Evolutionary conservation across 768 basidiomycete species (phyloP).

Genomic region (Amyloporia xantha): DNA sequence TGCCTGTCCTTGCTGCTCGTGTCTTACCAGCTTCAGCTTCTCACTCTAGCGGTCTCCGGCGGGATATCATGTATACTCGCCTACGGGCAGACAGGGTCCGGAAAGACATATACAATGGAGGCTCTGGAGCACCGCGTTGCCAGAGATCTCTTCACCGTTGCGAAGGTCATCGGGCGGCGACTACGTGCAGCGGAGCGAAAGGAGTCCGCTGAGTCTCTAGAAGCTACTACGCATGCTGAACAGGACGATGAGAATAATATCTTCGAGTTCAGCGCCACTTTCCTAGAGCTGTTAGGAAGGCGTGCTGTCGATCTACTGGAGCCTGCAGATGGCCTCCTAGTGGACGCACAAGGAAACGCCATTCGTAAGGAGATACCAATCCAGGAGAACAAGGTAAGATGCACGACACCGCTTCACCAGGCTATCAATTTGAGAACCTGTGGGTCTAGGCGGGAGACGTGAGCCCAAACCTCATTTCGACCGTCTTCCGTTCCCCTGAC

Average conservation of each 20-base stretch:
- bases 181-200: slow-evolving; percentile 11
- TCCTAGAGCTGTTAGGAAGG: slow-evolving; percentile 30
- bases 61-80: slow-evolving; percentile 28
- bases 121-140: slow-evolving; percentile 28
- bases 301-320: slow-evolving; percentile 18
- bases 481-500: slow-evolving; percentile 21
- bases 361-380: slow-evolving; percentile 24
- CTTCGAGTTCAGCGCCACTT: slow-evolving; percentile 28
- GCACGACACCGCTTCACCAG: too few relatives aligned
- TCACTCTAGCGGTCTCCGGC: slow-evolving; percentile 24
- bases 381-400: slow-evolving; percentile 27
- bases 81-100: slow-evolving; percentile 24
- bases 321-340: slow-evolving; percentile 20
- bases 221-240: not conserved
- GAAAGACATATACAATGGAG: slow-evolving; percentile 31
- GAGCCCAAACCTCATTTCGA: slow-evolving; percentile 22
- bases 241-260: slow-evolving; percentile 13
- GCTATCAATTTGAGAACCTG: too few relatives aligned
- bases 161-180: slow-evolving; percentile 16
- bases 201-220: not conserved
- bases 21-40: slow-evolving; percentile 14
- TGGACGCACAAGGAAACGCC: slow-evolving; percentile 22
- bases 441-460: slow-evolving; percentile 16
- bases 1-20: not conserved
- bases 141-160: slow-evolving; percentile 26